A percentile compares a stretch with the other conserved stretches of the same genome.
These are phyloP conservation scores for Entrophospora sp. DNA, from an alignment of 192 early-diverging fungal species.

Conservation along the genomic window DNA sequence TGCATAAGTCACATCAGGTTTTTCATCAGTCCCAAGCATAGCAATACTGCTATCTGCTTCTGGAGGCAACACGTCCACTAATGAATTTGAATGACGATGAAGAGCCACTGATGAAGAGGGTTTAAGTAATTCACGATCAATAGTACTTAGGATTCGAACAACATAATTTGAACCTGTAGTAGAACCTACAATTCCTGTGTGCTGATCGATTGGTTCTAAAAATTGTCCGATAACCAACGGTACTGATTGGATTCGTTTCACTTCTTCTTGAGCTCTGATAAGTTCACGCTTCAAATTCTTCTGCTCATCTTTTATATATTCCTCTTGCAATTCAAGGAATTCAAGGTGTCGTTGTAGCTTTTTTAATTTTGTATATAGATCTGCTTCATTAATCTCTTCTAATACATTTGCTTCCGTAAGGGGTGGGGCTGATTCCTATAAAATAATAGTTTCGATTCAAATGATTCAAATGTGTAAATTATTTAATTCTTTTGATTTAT, in stretches of 20 bases:
- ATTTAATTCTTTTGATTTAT: too few relatives aligned
- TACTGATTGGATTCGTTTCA: slow-evolving; percentile 96
- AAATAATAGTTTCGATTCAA: too few relatives aligned
- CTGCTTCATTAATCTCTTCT: slow-evolving; percentile 67
- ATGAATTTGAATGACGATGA: slow-evolving; percentile 92
- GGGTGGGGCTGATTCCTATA: too few relatives aligned
- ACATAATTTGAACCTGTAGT: slow-evolving; percentile 89
- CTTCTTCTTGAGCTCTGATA: slow-evolving; percentile 91
- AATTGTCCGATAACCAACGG: slow-evolving; percentile 99
- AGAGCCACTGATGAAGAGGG: slow-evolving; percentile 89
- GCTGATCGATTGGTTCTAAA: slow-evolving; percentile 92
- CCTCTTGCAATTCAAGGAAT: slow-evolving; percentile 93
- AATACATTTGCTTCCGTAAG: too few relatives aligned
- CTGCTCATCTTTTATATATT: slow-evolving; percentile 99
- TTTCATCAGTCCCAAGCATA: slow-evolving; percentile 71
- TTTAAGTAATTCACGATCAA: slow-evolving; percentile 95
- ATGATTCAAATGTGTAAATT: too few relatives aligned
- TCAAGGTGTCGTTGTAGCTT: slow-evolving; percentile 91
- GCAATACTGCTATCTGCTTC: slow-evolving; percentile 91
- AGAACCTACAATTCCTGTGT: slow-evolving; percentile 90
- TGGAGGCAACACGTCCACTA: slow-evolving; percentile 95
- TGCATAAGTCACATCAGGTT: slow-evolving; percentile 70
- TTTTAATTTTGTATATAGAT: slow-evolving; percentile 90
- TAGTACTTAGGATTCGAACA: slow-evolving; percentile 90
- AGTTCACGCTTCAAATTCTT: slow-evolving; percentile 94